phyloP scores from a whole-genome alignment of 495 filamentous ascomycete species.

The Neurospora hispaniola region DNA sequence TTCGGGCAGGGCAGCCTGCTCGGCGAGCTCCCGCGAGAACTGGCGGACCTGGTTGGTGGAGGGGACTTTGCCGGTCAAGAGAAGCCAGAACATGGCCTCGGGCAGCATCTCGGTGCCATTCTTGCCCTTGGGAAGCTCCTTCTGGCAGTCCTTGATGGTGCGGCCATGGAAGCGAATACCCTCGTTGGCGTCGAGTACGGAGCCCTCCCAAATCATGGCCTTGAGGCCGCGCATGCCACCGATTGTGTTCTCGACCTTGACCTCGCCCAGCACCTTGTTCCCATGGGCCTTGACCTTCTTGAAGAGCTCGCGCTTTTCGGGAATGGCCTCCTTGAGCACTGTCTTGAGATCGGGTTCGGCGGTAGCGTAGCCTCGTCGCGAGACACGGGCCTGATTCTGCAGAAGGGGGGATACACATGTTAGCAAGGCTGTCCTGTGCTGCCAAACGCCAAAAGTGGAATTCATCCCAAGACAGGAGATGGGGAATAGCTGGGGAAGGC shows the following conservation, averaged over 20 bases:
- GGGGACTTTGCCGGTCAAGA: constrained; percentile 87
- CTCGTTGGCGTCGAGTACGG: constrained; percentile 91
- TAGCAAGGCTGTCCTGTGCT: constrained; percentile 24
- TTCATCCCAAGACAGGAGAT: not conserved
- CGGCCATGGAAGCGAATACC: constrained; percentile 96
- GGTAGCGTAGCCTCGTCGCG: constrained; percentile 49
- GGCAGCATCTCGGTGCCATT: constrained; percentile 97
- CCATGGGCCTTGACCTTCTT: constrained; percentile 82
- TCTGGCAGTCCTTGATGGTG: constrained; percentile 96
- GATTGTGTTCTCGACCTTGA: constrained; percentile 87
- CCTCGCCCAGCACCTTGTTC: constrained; percentile 76
- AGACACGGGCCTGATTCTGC: constrained; percentile 13
- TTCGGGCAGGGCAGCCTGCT: constrained; percentile 71
- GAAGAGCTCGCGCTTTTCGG: constrained; percentile 82
- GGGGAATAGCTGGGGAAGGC: not conserved
- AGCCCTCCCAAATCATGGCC: constrained; percentile 98
- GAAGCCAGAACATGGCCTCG: constrained; percentile 99
- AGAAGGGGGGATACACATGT: constrained; percentile 6
- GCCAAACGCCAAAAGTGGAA: not conserved
- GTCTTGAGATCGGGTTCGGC: constrained; percentile 81
- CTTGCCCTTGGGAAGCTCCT: constrained; percentile 83
- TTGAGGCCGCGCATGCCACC: constrained; percentile 97
- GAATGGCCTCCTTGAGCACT: constrained; percentile 71
- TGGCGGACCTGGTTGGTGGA: constrained; percentile 67
- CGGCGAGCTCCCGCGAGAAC: constrained; percentile 77